Conservation (phyloP, 352 stramenopile genomes). For the Peronosclerospora sorghi region DNA sequence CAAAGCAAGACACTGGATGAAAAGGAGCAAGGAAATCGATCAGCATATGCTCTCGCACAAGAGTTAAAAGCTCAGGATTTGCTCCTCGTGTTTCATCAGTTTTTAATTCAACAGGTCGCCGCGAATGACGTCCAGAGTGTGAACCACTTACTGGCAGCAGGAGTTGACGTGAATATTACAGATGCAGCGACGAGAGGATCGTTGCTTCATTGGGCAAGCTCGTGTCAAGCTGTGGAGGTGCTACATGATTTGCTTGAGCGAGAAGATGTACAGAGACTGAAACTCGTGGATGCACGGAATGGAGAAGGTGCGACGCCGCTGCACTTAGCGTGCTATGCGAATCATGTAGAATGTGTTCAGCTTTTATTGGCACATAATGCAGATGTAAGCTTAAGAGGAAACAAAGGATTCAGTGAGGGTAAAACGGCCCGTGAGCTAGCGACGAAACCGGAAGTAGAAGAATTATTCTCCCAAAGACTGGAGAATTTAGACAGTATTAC, state of each 20-base stretch:
- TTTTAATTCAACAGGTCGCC: conserved; percentile 76
- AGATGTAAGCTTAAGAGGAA: conserved; percentile 30
- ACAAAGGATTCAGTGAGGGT: conserved; percentile 35
- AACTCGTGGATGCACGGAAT: conserved; percentile 46
- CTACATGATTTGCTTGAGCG: conserved; percentile 33
- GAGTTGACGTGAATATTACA: conserved; percentile 38
- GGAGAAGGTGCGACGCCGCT: conserved; percentile 65
- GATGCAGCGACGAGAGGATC: conserved; percentile 50
- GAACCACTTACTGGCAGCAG: conserved; percentile 43
- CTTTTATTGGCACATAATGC: conserved; percentile 39
- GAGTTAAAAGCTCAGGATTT: conserved; percentile 45
- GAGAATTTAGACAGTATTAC: not conserved
- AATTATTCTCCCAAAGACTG: conserved; percentile 18
- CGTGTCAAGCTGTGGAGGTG: conserved; percentile 52
- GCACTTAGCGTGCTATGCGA: conserved; percentile 52
- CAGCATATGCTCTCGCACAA: conserved; percentile 57
- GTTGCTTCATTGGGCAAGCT: conserved; percentile 71
- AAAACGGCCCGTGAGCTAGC: conserved; percentile 51
- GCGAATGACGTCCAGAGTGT: conserved; percentile 48
- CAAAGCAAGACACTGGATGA: conserved; percentile 16
- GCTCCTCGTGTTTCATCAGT: conserved; percentile 78
- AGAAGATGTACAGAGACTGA: conserved; percentile 21
- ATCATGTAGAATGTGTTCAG: conserved; percentile 40
- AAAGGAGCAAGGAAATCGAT: conserved; percentile 14
- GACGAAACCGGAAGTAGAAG: conserved; percentile 32